Percentiles rank a stretch among this genome's conserved stretches.
phyloP scores from a whole-genome alignment of 2,329 filamentous ascomycete genomes.

The Calonectria naviculata region DNA sequence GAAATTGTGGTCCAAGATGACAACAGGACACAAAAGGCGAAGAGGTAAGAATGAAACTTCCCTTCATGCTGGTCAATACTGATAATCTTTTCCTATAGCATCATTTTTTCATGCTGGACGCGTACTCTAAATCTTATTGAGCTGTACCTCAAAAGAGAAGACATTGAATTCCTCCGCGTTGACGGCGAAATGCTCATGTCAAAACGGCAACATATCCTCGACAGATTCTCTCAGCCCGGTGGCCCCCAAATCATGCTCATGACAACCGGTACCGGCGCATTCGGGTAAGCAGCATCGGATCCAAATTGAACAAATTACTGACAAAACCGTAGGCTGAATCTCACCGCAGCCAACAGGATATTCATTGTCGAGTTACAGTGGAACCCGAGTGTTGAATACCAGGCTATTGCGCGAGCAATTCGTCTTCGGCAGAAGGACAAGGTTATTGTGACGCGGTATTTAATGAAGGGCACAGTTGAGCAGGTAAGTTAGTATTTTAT shows the following conservation, averaged over 20 bases:
- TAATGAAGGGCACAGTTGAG: constrained; percentile 55
- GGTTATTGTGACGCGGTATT: constrained; percentile 58
- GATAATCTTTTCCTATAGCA: constrained; percentile 39
- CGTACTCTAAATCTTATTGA: constrained; percentile 52
- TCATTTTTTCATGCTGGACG: constrained; percentile 60
- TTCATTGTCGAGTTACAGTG: constrained; percentile 66
- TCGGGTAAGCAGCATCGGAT: constrained; percentile 50
- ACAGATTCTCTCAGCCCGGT: constrained; percentile 46
- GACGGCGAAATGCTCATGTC: constrained; percentile 54
- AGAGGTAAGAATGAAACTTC: neutral
- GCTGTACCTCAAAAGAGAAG: constrained; percentile 39
- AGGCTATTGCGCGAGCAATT: constrained; percentile 61
- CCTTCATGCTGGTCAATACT: neutral
- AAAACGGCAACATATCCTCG: constrained; percentile 50
- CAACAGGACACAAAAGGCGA: neutral
- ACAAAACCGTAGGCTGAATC: constrained; percentile 51
- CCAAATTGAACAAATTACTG: accelerated
- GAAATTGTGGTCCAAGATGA: neutral
- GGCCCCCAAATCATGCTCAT: constrained; percentile 57
- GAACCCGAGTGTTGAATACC: constrained; percentile 64
- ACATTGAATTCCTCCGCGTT: constrained; percentile 50
- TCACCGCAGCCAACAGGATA: constrained; percentile 58
- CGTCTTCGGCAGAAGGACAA: constrained; percentile 56
- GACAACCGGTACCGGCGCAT: constrained; percentile 63
- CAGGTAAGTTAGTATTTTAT: constrained; percentile 46